Evolutionary conservation across 2,329 filamentous ascomycete species (phyloP).

Genomic region (Cercospora nicotianae): DNA sequence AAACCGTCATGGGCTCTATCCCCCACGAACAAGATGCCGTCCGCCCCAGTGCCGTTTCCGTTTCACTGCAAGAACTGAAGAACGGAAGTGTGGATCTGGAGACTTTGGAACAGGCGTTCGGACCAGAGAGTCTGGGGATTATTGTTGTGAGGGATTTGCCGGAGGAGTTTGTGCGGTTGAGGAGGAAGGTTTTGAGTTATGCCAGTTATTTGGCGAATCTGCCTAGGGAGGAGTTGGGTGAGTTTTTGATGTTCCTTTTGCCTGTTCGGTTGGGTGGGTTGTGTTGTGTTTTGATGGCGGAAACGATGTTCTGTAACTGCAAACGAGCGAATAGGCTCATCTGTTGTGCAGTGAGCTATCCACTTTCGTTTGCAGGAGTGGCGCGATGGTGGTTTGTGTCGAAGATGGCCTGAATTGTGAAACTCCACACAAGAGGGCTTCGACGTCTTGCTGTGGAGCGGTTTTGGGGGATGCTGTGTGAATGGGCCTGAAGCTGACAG

Average conservation of each 20-base stretch:
- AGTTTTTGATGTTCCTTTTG: too few species aligned
- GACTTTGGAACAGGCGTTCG: slow-evolving; percentile 76
- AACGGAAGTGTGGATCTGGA: slow-evolving; percentile 63
- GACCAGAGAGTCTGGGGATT: slow-evolving; percentile 85
- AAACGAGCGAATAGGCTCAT: too few species aligned
- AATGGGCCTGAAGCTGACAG: neutral
- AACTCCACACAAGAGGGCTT: too few species aligned
- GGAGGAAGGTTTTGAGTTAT: slow-evolving; percentile 76
- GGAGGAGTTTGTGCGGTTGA: slow-evolving; percentile 66
- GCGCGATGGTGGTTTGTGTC: too few species aligned
- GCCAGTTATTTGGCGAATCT: slow-evolving; percentile 87
- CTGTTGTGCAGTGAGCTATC: too few species aligned
- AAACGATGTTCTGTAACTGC: too few species aligned
- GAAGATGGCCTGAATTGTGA: too few species aligned
- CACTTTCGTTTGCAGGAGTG: too few species aligned
- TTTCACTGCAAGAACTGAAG: slow-evolving; percentile 46
- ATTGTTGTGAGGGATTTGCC: slow-evolving; percentile 89
- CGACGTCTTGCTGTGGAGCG: too few species aligned
- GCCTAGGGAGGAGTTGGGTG: slow-evolving; percentile 61
- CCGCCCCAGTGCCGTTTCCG: slow-evolving; percentile 43
- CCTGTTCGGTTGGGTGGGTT: too few species aligned
- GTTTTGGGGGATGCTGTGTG: too few species aligned
- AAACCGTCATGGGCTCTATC: slow-evolving; percentile 24
- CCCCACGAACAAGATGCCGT: neutral
- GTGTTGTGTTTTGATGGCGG: too few species aligned